phyloP scores from a whole-genome alignment of 306 rosid genomes.

The Sechiopsis laciniata region DNA sequence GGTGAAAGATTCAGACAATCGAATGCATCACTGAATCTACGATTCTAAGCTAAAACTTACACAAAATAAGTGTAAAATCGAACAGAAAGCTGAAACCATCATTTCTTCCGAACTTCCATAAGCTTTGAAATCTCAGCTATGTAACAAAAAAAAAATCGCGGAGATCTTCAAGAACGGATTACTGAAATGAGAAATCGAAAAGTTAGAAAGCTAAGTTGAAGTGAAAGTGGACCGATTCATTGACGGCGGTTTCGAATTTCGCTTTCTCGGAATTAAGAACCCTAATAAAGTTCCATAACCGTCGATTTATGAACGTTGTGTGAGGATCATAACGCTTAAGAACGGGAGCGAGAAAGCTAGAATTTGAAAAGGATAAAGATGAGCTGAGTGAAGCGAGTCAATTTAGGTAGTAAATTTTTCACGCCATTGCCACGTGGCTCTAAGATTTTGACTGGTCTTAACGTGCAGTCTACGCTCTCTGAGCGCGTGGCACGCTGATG shows the following conservation, averaged over 20 bases:
- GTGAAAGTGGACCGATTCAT: background rate
- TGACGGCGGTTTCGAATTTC: slow-evolving; percentile 1
- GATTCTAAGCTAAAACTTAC: background rate
- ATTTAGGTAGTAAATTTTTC: background rate
- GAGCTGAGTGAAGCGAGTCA: background rate
- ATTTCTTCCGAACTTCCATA: background rate
- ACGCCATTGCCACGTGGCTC: slow-evolving; percentile 15
- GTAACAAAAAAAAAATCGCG: background rate
- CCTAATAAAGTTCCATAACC: slow-evolving; percentile 13
- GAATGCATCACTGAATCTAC: background rate
- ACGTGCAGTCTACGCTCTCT: slow-evolving; percentile 14
- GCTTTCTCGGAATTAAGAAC: background rate
- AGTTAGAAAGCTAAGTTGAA: slow-evolving; percentile 1
- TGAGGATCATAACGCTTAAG: background rate
- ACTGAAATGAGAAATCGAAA: background rate
- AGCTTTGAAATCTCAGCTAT: slow-evolving; percentile 6
- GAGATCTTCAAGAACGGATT: background rate
- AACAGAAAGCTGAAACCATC: background rate
- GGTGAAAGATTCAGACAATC: slow-evolving; percentile 1
- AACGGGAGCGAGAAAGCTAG: background rate
- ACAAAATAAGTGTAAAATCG: background rate
- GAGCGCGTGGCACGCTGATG: background rate
- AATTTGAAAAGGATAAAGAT: background rate
- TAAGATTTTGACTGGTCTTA: background rate
- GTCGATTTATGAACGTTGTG: slow-evolving; percentile 10